phyloP scores from a whole-genome alignment of 2,329 filamentous ascomycete species.

The Aspergillus fructus region DNA sequence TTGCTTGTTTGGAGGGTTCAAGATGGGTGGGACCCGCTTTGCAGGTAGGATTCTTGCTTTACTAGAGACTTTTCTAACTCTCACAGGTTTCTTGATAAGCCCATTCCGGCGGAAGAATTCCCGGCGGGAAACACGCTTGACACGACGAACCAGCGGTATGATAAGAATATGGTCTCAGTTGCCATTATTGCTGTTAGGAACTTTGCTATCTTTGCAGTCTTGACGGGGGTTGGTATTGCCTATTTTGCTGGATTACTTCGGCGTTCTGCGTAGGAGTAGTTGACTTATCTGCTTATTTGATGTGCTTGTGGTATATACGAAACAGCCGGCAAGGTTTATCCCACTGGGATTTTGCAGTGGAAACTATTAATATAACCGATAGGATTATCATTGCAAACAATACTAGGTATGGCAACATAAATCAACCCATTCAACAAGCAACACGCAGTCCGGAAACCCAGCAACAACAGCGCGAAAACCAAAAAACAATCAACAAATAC shows the following conservation, averaged over 20 bases:
- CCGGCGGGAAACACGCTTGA: constrained; percentile 10
- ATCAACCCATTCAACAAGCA: too few species aligned
- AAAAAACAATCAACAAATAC: too few species aligned
- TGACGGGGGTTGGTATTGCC: neutral
- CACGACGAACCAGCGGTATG: neutral
- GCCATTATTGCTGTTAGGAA: neutral
- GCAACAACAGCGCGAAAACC: too few species aligned
- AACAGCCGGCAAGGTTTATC: too few species aligned
- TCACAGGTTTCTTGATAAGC: constrained; percentile 13
- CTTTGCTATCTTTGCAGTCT: neutral
- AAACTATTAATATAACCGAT: too few species aligned
- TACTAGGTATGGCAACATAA: too few species aligned
- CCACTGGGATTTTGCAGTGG: too few species aligned
- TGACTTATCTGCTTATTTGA: too few species aligned
- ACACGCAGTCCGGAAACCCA: too few species aligned
- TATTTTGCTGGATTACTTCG: neutral
- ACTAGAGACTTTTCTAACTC: neutral
- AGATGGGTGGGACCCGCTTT: constrained; percentile 20
- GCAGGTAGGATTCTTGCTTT: neutral
- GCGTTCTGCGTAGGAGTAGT: neutral
- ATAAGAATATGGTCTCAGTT: neutral
- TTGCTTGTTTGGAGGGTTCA: constrained; percentile 13
- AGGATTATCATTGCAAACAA: too few species aligned
- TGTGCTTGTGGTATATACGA: too few species aligned
- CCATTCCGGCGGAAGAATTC: constrained; percentile 4